Conservation (phyloP, 805 yeast species). For the Saccharomycopsis fermentans region DNA sequence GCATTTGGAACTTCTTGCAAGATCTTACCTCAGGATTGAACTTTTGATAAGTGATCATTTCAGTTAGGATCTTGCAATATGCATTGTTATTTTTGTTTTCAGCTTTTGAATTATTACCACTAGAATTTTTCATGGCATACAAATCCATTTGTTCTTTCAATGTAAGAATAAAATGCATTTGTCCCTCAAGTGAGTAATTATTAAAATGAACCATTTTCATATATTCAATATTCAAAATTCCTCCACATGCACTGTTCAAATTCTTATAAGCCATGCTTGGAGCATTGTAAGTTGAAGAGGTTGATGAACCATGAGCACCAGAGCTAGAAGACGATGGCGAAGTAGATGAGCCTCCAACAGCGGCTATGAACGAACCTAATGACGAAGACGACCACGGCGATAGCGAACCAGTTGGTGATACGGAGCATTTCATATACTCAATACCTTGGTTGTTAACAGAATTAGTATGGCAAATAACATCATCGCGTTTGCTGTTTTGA, state of each 20-base stretch:
- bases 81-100: not conserved
- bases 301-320: not conserved
- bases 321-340: not conserved
- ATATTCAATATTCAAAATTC: constrained; percentile 7
- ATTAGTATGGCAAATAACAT: not conserved
- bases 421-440: not conserved
- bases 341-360: not conserved
- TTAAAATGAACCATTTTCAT: not conserved
- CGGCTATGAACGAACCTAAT: not conserved
- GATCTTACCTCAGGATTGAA: not conserved
- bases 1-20: not conserved
- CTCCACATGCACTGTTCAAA: constrained; percentile 10
- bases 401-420: not conserved
- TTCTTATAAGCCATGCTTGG: constrained; percentile 1
- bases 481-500: not conserved
- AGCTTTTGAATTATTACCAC: not conserved
- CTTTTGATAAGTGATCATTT: not conserved
- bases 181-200: constrained; percentile 1
- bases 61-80: not conserved
- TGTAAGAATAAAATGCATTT: not conserved
- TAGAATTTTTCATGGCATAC: not conserved
- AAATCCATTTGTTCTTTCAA: constrained; percentile 2
- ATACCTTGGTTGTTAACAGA: not conserved
- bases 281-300: not conserved
- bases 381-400: not conserved